Evolutionary conservation across 164 flowering plant species (phyloP).

Genomic region (Vitis labrusca): DNA sequence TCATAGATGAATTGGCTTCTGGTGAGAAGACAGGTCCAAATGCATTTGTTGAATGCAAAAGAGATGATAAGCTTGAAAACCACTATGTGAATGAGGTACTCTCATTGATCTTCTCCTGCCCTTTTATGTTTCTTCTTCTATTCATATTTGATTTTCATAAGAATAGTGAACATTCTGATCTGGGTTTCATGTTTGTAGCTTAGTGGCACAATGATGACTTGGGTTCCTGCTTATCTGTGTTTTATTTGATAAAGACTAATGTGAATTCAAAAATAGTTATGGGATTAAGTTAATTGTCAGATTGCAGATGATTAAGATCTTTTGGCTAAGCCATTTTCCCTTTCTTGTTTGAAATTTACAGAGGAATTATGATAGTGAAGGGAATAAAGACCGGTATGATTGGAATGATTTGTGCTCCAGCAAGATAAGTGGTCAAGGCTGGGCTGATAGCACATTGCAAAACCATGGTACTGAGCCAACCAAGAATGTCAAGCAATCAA

Average conservation of each 20-base stretch:
- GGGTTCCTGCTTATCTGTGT: no score
- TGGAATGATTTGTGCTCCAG: neutral
- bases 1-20: neutral
- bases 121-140: neutral
- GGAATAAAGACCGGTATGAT: neutral
- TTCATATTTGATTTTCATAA: neutral
- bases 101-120: neutral
- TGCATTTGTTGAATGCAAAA: neutral
- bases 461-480: neutral
- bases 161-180: no score
- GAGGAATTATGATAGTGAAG: conserved; percentile 11
- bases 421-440: conserved; percentile 4
- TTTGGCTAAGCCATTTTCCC: neutral
- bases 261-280: no score
- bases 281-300: no score
- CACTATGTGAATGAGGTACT: neutral
- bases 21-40: neutral
- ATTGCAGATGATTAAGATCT: no score
- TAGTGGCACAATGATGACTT: neutral
- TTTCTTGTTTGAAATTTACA: conserved; percentile 8
- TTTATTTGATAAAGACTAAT: no score
- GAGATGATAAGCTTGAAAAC: neutral
- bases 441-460: conserved; percentile 5
- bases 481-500: conserved; percentile 4
- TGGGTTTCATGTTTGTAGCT: no score